phyloP scores from a whole-genome alignment of 2,329 filamentous ascomycete species.

The Penicillium sp. region DNA sequence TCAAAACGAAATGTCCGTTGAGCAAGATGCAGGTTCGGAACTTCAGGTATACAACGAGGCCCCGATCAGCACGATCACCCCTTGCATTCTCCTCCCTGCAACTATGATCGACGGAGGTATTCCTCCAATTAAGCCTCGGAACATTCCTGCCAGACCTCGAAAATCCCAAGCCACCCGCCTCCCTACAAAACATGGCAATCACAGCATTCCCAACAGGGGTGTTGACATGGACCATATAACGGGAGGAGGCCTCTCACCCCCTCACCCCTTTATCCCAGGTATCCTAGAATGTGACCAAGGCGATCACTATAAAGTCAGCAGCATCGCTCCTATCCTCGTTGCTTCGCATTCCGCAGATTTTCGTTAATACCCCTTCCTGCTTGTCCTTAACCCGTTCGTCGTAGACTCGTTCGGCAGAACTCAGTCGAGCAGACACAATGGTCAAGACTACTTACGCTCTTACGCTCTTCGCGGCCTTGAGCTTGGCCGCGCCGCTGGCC shows the following conservation, averaged over 20 bases:
- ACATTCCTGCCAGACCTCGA: constrained; percentile 13
- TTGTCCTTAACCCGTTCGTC: constrained; percentile 11
- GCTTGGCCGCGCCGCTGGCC: constrained; percentile 19
- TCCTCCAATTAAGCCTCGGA: constrained; percentile 15
- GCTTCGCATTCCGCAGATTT: constrained; percentile 16
- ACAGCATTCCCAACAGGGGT: constrained; percentile 16
- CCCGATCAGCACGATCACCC: constrained; percentile 7
- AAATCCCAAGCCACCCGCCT: constrained; percentile 9
- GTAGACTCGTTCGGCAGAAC: constrained; percentile 12
- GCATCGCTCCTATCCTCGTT: constrained; percentile 1
- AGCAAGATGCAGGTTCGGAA: background rate
- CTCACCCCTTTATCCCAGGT: constrained; percentile 18
- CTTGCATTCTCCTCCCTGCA: constrained; percentile 18
- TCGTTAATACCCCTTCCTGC: constrained; percentile 9
- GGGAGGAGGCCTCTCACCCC: background rate
- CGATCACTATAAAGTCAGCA: constrained; percentile 14
- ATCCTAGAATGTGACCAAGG: constrained; percentile 18
- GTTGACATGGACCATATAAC: constrained; percentile 7
- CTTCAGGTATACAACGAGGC: background rate
- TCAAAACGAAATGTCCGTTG: background rate
- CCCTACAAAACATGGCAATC: constrained; percentile 1
- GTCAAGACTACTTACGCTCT: constrained; percentile 24
- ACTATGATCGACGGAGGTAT: constrained; percentile 17
- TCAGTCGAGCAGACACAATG: constrained; percentile 12
- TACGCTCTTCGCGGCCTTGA: constrained; percentile 23